Evolutionary conservation across 352 stramenopile genomes (phyloP).

Genomic region (Globisporangium uncinulatum): DNA sequence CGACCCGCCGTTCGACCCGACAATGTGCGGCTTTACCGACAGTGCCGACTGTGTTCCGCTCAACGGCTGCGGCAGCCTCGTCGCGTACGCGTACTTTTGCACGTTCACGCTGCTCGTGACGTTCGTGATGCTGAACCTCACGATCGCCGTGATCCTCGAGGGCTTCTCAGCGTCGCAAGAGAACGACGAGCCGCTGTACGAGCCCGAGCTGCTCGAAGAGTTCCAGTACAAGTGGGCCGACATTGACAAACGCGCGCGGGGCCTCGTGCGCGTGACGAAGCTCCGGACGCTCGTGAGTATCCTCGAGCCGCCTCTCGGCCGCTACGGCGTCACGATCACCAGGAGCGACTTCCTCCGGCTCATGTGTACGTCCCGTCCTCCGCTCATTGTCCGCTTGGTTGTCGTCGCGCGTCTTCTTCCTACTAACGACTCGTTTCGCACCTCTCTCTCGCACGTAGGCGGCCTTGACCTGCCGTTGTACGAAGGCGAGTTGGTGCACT

Average conservation of each 20-base stretch:
- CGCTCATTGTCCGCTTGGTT: too few relatives aligned
- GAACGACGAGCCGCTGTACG: slow-evolving; percentile 87
- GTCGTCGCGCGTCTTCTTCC: too few relatives aligned
- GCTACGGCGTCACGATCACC: slow-evolving; percentile 30
- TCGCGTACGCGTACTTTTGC: slow-evolving; percentile 71
- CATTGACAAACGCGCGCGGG: slow-evolving; percentile 85
- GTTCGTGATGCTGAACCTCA: slow-evolving; percentile 93
- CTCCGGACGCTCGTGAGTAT: slow-evolving; percentile 71
- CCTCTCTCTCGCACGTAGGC: slow-evolving; percentile 17
- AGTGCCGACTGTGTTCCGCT: slow-evolving; percentile 57
- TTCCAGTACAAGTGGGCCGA: slow-evolving; percentile 87
- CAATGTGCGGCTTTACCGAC: slow-evolving; percentile 73
- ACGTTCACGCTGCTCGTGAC: slow-evolving; percentile 91
- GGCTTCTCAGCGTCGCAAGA: slow-evolving; percentile 83
- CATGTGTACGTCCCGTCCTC: slow-evolving; percentile 29
- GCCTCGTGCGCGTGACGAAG: slow-evolving; percentile 73
- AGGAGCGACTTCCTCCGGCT: slow-evolving; percentile 50
- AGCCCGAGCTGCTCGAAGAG: slow-evolving; percentile 81
- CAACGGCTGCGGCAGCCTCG: slow-evolving; percentile 70
- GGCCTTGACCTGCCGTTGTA: slow-evolving; percentile 77
- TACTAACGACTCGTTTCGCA: neutral
- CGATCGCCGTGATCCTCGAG: slow-evolving; percentile 92
- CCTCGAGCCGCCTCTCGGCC: slow-evolving; percentile 74
- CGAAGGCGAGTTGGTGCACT: slow-evolving; percentile 76
- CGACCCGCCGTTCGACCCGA: slow-evolving; percentile 47